Conservation (phyloP, 2,329 filamentous ascomycete genomes). For the Beauveria scarabaeidicola region DNA sequence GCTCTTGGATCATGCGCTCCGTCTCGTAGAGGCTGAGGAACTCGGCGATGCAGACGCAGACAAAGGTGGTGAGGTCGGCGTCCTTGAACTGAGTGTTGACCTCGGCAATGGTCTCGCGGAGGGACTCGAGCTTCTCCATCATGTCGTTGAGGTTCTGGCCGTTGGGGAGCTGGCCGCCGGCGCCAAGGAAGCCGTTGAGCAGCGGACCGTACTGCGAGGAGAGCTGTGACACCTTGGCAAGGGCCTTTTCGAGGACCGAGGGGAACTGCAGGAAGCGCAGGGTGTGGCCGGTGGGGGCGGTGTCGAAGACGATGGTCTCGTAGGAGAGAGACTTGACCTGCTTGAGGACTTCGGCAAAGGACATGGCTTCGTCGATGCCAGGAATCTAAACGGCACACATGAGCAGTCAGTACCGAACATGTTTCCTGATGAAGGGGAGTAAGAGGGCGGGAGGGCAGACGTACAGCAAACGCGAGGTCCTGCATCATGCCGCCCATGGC, state of each 20-base stretch:
- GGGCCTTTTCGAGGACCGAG: slow-evolving; percentile 92
- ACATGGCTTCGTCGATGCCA: slow-evolving; percentile 99
- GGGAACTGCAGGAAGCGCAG: slow-evolving; percentile 98
- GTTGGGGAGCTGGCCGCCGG: slow-evolving; percentile 67
- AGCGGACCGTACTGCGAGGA: slow-evolving; percentile 93
- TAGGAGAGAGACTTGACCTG: slow-evolving; percentile 98
- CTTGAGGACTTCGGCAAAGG: slow-evolving; percentile 96
- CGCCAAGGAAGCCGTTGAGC: slow-evolving; percentile 84
- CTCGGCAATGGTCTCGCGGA: slow-evolving; percentile 87
- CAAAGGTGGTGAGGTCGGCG: slow-evolving; percentile 88
- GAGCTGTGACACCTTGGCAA: slow-evolving; percentile 93
- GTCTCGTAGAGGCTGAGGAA: slow-evolving; percentile 97
- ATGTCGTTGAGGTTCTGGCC: slow-evolving; percentile 90
- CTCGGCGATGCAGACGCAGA: slow-evolving; percentile 97
- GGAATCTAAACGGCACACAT: slow-evolving; percentile 57
- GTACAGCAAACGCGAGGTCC: slow-evolving; percentile 87
- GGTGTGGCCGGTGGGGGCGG: slow-evolving; percentile 93
- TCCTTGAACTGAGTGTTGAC: slow-evolving; percentile 99
- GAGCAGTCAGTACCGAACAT: neutral
- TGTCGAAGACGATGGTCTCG: slow-evolving; percentile 99
- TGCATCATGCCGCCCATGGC: slow-evolving; percentile 95
- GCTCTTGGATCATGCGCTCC: slow-evolving; percentile 98
- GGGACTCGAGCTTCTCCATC: slow-evolving; percentile 86
- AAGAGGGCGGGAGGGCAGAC: slow-evolving; percentile 19
- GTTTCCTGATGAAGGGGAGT: neutral